Evolutionary conservation across 1,284 basidiomycete genomes (phyloP).

Genomic region (Cutaneotrichosporon arboriforme): DNA sequence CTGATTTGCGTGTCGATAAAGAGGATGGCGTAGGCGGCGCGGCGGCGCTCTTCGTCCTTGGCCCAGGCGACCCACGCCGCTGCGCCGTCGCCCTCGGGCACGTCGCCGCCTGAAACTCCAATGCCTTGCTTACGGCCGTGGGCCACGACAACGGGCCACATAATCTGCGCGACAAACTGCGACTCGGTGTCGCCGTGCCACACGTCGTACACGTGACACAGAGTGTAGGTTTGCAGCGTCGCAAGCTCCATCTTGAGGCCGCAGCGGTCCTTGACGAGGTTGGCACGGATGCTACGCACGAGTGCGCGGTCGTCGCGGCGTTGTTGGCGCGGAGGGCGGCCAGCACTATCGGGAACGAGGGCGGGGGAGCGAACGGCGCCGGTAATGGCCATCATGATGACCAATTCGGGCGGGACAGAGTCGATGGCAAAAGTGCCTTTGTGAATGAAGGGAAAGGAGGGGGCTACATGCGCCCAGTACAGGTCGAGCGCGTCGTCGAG

Average conservation of each 20-base stretch:
- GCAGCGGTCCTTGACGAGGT: constrained; percentile 29
- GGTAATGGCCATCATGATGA: constrained; percentile 36
- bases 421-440: constrained; percentile 34
- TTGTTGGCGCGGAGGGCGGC: neutral
- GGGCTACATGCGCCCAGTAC: constrained; percentile 35
- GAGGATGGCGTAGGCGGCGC: constrained; percentile 37
- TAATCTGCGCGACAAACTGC: constrained; percentile 38
- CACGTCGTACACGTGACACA: constrained; percentile 40
- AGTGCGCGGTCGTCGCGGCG: constrained; percentile 12
- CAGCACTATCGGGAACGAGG: too few relatives aligned
- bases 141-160: constrained; percentile 40
- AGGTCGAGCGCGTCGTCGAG: constrained; percentile 21
- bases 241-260: constrained; percentile 36
- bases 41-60: constrained; percentile 39
- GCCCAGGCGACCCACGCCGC: constrained; percentile 40
- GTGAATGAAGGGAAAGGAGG: constrained; percentile 41
- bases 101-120: constrained; percentile 19
- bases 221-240: constrained; percentile 33
- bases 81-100: constrained; percentile 20
- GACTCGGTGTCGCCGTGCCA: constrained; percentile 35
- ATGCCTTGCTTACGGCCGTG: constrained; percentile 42
- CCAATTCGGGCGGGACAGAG: constrained; percentile 26
- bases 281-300: constrained; percentile 25
- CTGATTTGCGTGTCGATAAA: constrained; percentile 41
- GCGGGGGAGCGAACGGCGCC: constrained; percentile 18